Base-by-base conservation (phyloP, 371 early-diverging fungal genomes). In the Mucor lusitanicus region DNA sequence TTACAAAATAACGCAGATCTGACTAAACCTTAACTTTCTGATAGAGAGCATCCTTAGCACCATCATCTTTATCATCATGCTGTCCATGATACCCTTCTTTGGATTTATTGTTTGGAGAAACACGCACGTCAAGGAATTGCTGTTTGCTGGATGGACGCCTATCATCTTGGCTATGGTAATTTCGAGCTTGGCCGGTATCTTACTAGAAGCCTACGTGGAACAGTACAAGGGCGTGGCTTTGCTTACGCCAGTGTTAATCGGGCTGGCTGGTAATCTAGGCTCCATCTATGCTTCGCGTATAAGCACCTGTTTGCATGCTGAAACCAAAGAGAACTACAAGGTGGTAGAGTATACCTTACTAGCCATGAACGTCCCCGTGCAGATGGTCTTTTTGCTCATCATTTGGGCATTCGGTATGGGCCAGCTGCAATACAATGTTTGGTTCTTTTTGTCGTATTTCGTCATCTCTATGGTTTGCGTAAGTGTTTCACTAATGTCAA, bases 221-320 rank as follows among this genome's bases (percentile, higher is more conserved):
- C 72, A 78, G 30, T 94, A 81, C 63, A 87, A 87, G n/a, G 93
- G 92, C 6, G 84, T 95, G 58, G 95, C 94, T 5, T 65, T 91
- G 58, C 75, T 91, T 50, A 85, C 89, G 3, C 93, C 93, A 6
- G 91, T 92, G 1, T 70, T 92, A 56, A 90, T 88, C 71, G 92
- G 91, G 3, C 64, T 91, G n/a, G 86, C 89, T 13, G 95, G 95
- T 27, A 94, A 95, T 73, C 71, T 95, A 30, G 92, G 92, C 13
- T 90, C 92, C 11, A 91, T 95, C 17, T 94, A 91, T 70, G 91
- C 92, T 0, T 92, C 93, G 8, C 83, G 93, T 11, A 87, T 94
- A 42, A 91, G 94, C 12, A 94, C 95, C 6, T 79, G 86, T 39
- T 70, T 95, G 25, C 95, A 94, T 69, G 76, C 79, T 17, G 83